Evolutionary conservation across 2,329 filamentous ascomycete genomes (phyloP), one percentile per base, ranked within the genome.

Genomic region (Claviceps purpurea): DNA sequence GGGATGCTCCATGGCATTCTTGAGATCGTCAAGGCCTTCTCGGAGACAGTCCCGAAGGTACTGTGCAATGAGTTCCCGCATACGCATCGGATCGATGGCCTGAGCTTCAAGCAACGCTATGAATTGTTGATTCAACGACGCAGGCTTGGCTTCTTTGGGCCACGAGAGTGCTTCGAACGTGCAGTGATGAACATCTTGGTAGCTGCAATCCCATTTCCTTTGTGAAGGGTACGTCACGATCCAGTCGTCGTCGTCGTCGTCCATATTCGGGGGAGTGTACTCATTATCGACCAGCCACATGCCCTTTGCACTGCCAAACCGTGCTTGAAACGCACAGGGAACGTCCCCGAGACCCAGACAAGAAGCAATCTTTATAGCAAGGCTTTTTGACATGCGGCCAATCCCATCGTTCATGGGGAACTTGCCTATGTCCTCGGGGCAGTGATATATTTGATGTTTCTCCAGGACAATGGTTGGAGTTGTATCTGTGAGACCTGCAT

Each of bases 251-350:
- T 70, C 65, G 0, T 69, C 61, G 1, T 73, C 67, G 1, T 67
- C 66, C 0, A 64, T 64, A 0, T 56, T 57, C 1, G 65, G 14
- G 8, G 50, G 50, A 2, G n/a, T 22, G 34, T 39, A 24, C 2
- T 0, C 60, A 26, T 77, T 73, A 0, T 72, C 69, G 56, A 84
- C 81, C 5, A 84, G 65, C 86, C 85, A 90, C 57, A 90, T 72
- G 0, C 87, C 87, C 63, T 91, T 91, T 0, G 84, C 84, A 18
- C 83, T 79, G 10, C 80, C 84, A 39, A 90, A 76, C 0, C 87
- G 77, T 1, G 72, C 85, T 63, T 91, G 87, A 46, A 84, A 81
- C 0, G 75, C 82, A 38, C 78, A 77, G 0, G 85, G 84, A 0
- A 78, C 62, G n/a, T 76, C 71, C 0, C 62, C 57, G 0, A 84